Base-by-base conservation (phyloP, 2,329 filamentous ascomycete species). In the Monilinia fructicola region DNA sequence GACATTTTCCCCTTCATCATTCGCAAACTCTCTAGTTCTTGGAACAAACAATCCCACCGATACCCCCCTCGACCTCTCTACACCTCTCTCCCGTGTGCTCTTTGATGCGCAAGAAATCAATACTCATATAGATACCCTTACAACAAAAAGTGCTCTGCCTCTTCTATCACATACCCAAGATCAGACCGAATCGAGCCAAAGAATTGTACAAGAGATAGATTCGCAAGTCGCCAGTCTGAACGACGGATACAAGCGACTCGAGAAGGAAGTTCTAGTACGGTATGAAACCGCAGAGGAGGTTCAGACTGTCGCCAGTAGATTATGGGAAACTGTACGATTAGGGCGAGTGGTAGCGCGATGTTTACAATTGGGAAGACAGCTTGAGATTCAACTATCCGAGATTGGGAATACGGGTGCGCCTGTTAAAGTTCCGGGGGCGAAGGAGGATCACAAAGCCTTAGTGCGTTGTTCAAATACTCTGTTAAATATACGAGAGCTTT, bases 51-150 rank as follows among this genome's bases (percentile, higher is more conserved):
- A 97, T 79, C 84, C 92, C 67, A 91, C 90, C 72, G 95, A 98
- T 79, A 89, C 89, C 1, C 90, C 92, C 9, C 86, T 98, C 73
- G 95, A 99, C 78, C 90, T 99, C 67, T 94, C 93, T 7, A 98
- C 95, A 21, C 94, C 95, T 3, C 85, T 99, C 58, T 97, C 93
- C 6, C 88, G 92, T 65, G 93, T 97, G 6, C 87, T 98, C 9
- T 99, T 99, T 79, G 95, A 99, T 78, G 89, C 95, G 3, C 95
- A 98, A 77, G 95, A 98, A 79, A 90, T 99, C 71, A 94, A 98
- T 79, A 96, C 93, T 0, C 93, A 96, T 76, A 97, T 99, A 70
- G 92, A 99, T 77, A 85, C 87, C 4, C 84, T 98, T 52, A 96
- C 94, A 7, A 95, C 93, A 2, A 89, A 90, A 70, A 91, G 89